Evolutionary conservation across 2,329 filamentous ascomycete genomes (phyloP).

Genomic region (Ophiostoma angusticollis): DNA sequence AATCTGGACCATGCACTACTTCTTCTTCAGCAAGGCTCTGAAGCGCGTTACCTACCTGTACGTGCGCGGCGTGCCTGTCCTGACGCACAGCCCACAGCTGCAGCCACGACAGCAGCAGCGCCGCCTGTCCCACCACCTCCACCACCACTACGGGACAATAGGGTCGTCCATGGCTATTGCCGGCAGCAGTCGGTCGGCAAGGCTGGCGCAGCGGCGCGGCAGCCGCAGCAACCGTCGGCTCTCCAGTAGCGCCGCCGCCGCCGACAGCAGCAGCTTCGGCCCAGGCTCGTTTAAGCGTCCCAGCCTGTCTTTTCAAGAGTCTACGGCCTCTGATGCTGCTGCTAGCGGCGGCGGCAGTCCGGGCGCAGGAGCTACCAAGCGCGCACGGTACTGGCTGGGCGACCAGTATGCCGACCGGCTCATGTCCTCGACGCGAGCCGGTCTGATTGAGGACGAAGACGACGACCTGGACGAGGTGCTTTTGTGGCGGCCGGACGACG

Average conservation of each 20-base stretch:
- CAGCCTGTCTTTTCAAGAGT: conserved; percentile 17
- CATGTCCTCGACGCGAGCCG: conserved; percentile 30
- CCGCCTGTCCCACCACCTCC: conserved; percentile 5
- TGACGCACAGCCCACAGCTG: conserved; percentile 46
- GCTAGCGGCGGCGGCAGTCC: conserved; percentile 14
- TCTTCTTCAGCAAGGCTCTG: conserved; percentile 88
- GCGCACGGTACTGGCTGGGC: conserved; percentile 80
- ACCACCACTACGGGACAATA: conserved; percentile 3
- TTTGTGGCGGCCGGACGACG: conserved; percentile 45
- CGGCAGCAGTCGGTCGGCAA: conserved; percentile 1
- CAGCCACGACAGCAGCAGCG: conserved; percentile 20
- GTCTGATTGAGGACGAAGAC: conserved; percentile 36
- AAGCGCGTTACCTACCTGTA: conserved; percentile 94
- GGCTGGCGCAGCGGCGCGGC: conserved; percentile 10
- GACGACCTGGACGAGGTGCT: conserved; percentile 37
- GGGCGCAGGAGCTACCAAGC: conserved; percentile 54
- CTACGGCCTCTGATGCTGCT: background rate
- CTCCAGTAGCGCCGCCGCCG: conserved; percentile 1
- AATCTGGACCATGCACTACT: conserved; percentile 92
- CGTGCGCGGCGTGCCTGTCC: conserved; percentile 72
- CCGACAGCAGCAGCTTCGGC: background rate
- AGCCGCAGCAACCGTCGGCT: conserved; percentile 7
- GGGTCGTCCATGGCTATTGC: conserved; percentile 9
- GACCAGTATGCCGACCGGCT: conserved; percentile 43
- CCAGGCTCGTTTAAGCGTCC: conserved; percentile 13